These are phyloP conservation scores for Camellia oleifera DNA, from an alignment of 179 eudicot genomes.

Conservation along the genomic window DNA sequence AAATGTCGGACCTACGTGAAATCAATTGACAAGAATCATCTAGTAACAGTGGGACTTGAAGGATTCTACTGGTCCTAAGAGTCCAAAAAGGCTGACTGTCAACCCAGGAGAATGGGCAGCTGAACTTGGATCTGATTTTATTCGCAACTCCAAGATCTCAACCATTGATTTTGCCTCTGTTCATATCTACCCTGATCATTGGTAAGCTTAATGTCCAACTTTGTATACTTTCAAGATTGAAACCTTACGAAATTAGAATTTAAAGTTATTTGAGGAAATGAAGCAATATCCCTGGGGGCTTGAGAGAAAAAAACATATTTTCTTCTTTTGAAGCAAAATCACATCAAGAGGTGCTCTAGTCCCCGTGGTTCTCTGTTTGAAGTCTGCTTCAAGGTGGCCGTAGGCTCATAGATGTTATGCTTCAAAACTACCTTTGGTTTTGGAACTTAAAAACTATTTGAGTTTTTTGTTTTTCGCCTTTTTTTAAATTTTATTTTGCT, in stretches of 20 bases:
- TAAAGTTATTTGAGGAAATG: neutral
- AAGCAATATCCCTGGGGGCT: neutral
- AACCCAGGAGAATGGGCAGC: constrained; percentile 84
- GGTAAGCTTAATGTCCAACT: constrained; percentile 43
- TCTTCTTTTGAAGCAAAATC: neutral
- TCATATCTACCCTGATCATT: constrained; percentile 95
- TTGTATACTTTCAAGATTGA: neutral
- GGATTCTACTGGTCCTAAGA: constrained; percentile 87
- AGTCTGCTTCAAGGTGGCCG: neutral
- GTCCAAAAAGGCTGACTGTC: constrained; percentile 45
- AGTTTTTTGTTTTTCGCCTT: too few species aligned
- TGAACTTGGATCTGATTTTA: constrained; percentile 74
- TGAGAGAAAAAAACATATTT: neutral
- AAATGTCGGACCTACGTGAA: constrained; percentile 87
- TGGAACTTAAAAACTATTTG: too few species aligned
- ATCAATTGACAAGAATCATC: constrained; percentile 79
- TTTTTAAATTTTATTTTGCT: too few species aligned
- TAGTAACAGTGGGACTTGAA: constrained; percentile 85
- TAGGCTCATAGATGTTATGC: neutral
- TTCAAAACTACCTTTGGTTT: neutral
- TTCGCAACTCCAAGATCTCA: constrained; percentile 66
- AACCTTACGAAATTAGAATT: neutral
- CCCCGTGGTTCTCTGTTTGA: neutral
- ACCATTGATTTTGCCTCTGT: constrained; percentile 90
- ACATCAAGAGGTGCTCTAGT: neutral